Evolutionary conservation across 108 stramenopile species (phyloP).

Genomic region (Stephanodiscus triporus): DNA sequence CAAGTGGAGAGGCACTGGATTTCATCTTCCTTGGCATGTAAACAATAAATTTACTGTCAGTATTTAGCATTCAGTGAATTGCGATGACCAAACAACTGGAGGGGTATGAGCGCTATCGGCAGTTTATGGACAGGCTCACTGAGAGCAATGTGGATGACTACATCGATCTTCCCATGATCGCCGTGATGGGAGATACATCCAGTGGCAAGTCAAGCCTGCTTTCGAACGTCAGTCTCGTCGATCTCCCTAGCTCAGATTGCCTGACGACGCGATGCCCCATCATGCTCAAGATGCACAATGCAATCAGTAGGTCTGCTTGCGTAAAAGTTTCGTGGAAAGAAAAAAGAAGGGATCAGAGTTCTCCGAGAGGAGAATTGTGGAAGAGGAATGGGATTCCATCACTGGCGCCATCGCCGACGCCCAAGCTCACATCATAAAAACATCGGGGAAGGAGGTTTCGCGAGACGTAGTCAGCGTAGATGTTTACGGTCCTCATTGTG

Average conservation of each 20-base stretch:
- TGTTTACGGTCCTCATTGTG: slow-evolving; percentile 46
- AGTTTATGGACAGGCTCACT: slow-evolving; percentile 42
- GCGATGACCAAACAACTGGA: slow-evolving; percentile 14
- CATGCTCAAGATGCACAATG: slow-evolving; percentile 32
- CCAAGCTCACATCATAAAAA: slow-evolving; percentile 59
- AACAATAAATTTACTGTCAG: no score
- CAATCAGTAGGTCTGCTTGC: slow-evolving; percentile 24
- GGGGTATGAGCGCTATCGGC: slow-evolving; percentile 30
- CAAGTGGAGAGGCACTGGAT: no score
- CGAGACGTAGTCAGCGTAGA: slow-evolving; percentile 58
- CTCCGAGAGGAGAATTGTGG: slow-evolving; percentile 30
- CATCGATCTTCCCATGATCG: slow-evolving; percentile 64
- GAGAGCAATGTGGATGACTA: slow-evolving; percentile 45
- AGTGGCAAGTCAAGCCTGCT: slow-evolving; percentile 68
- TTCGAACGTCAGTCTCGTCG: slow-evolving; percentile 46
- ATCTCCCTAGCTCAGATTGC: slow-evolving; percentile 59
- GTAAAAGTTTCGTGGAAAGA: slow-evolving; percentile 55
- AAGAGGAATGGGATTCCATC: slow-evolving; percentile 31
- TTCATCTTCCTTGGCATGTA: no score
- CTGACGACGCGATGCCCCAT: slow-evolving; percentile 66
- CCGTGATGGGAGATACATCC: slow-evolving; percentile 70
- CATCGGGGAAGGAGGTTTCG: slow-evolving; percentile 47
- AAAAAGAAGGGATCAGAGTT: slow-evolving; percentile 24
- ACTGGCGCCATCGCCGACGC: slow-evolving; percentile 48
- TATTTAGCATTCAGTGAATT: no score